A percentile compares a stretch with the other conserved stretches of the same genome.
These are phyloP conservation scores for Podaxis carcinomalis DNA, from an alignment of 768 basidiomycete species.

Conservation along the genomic window DNA sequence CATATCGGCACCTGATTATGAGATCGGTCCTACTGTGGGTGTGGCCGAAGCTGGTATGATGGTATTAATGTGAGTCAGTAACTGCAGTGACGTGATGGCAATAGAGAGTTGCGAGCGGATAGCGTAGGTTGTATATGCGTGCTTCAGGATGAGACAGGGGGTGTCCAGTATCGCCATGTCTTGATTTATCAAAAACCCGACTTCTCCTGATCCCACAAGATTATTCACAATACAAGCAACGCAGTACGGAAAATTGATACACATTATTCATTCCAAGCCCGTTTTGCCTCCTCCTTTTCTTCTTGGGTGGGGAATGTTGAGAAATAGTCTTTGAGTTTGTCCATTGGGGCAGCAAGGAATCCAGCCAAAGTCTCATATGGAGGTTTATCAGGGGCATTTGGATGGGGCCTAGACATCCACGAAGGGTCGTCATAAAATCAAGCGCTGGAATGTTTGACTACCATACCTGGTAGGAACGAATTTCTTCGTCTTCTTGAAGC, in stretches of 20 bases:
- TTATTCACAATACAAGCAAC: no score
- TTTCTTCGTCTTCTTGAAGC: constrained; percentile 54
- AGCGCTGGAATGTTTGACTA: not conserved
- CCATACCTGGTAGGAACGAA: constrained; percentile 57
- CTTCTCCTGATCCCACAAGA: not conserved
- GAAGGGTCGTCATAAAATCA: not conserved
- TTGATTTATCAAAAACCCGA: not conserved
- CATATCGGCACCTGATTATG: no score
- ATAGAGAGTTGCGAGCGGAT: no score
- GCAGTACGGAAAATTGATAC: not conserved
- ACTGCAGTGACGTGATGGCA: no score
- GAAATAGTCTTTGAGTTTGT: constrained; percentile 56
- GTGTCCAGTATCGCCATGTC: not conserved
- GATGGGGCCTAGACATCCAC: constrained; percentile 8
- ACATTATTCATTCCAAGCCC: not conserved
- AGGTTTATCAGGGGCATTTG: constrained; percentile 45
- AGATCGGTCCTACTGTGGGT: no score
- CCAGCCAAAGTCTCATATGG: constrained; percentile 58
- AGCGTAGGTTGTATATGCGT: no score
- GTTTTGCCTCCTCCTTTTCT: constrained; percentile 8
- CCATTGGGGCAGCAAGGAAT: constrained; percentile 50
- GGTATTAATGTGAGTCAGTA: no score
- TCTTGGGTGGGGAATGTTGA: constrained; percentile 11
- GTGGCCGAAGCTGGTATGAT: no score
- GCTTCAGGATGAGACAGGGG: no score